phyloP scores from a whole-genome alignment of 352 stramenopile genomes.

The Globisporangium mamillatum region DNA sequence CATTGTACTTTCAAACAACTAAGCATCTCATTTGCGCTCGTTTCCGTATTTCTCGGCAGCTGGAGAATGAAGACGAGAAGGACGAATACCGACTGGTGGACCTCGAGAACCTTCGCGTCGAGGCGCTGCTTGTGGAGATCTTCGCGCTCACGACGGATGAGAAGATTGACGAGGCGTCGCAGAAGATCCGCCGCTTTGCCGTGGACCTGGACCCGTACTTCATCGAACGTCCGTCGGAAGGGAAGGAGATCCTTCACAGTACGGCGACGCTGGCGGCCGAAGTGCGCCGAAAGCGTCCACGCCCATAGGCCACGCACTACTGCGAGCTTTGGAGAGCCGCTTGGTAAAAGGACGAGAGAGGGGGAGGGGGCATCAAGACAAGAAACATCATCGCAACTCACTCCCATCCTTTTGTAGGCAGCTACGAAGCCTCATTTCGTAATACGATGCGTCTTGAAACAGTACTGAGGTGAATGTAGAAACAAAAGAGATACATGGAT shows the following conservation, averaged over 20 bases:
- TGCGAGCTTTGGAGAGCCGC: neutral
- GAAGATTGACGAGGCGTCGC: slow-evolving; percentile 80
- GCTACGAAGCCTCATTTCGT: neutral
- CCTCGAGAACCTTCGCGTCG: slow-evolving; percentile 77
- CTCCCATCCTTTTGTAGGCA: neutral
- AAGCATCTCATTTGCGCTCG: neutral
- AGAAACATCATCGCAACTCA: neutral
- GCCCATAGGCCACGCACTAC: slow-evolving; percentile 25
- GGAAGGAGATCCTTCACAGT: slow-evolving; percentile 83
- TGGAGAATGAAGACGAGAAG: slow-evolving; percentile 80
- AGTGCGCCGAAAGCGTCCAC: slow-evolving; percentile 71
- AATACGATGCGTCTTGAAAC: neutral
- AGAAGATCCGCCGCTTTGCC: slow-evolving; percentile 81
- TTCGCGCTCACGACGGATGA: slow-evolving; percentile 82
- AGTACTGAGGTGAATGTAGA: neutral
- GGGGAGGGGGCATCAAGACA: neutral
- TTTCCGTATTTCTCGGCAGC: slow-evolving; percentile 22
- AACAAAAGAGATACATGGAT: neutral
- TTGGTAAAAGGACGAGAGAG: neutral
- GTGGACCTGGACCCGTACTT: slow-evolving; percentile 84
- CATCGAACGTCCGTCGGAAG: slow-evolving; percentile 76
- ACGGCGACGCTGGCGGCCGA: slow-evolving; percentile 78
- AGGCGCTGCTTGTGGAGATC: slow-evolving; percentile 85
- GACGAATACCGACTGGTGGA: slow-evolving; percentile 84
- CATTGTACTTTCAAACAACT: neutral